phyloP scores from a whole-genome alignment of 257 asterid genomes.

The Datura wrightii region DNA sequence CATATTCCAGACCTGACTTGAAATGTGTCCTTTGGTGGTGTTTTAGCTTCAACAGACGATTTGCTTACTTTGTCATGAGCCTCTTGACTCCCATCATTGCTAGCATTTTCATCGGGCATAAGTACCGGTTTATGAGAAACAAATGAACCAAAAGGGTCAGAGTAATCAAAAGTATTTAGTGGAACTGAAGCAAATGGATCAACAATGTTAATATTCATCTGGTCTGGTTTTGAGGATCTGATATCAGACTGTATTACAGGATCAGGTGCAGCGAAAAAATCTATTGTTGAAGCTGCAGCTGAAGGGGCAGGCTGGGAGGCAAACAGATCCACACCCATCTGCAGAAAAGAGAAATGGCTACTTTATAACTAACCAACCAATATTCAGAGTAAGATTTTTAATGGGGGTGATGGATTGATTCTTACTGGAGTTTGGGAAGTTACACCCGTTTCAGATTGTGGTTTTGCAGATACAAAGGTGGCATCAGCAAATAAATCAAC shows the following conservation, averaged over 20 bases:
- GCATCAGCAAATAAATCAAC: slow-evolving; percentile 92
- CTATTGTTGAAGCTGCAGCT: slow-evolving; percentile 60
- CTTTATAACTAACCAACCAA: slow-evolving; percentile 22
- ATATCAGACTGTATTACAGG: slow-evolving; percentile 53
- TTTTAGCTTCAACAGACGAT: slow-evolving; percentile 35
- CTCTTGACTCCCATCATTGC: slow-evolving; percentile 42
- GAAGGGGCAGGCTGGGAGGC: slow-evolving; percentile 67
- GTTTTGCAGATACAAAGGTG: slow-evolving; percentile 77
- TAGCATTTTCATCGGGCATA: slow-evolving; percentile 45
- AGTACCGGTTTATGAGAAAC: slow-evolving; percentile 54
- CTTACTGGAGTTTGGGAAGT: slow-evolving; percentile 62
- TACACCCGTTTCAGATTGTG: slow-evolving; percentile 48
- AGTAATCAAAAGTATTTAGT: slow-evolving; percentile 65
- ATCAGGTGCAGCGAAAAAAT: slow-evolving; percentile 72
- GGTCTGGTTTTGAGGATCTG: slow-evolving; percentile 50
- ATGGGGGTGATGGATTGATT: slow-evolving; percentile 34
- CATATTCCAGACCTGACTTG: slow-evolving; percentile 95
- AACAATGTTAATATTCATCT: slow-evolving; percentile 39
- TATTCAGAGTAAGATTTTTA: neutral
- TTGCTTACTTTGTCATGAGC: slow-evolving; percentile 42
- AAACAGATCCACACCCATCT: slow-evolving; percentile 73
- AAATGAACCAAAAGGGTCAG: slow-evolving; percentile 75
- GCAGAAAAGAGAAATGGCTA: slow-evolving; percentile 40
- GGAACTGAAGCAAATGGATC: slow-evolving; percentile 92
- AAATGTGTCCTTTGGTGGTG: slow-evolving; percentile 56